Evolutionary conservation across 305 asterid genomes (phyloP).

Genomic region (Rubia balearica): DNA sequence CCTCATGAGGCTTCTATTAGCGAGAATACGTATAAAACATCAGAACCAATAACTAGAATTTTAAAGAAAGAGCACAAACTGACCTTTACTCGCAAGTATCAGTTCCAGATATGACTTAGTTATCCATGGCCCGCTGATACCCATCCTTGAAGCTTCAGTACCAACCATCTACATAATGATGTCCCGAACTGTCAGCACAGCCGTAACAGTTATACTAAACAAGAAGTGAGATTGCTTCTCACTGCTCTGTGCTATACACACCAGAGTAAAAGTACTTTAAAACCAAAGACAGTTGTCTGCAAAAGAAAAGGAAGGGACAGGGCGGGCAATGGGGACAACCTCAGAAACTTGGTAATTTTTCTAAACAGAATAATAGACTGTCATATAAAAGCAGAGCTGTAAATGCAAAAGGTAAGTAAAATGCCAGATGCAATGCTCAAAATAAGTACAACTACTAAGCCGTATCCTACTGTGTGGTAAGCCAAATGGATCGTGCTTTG

Average conservation of each 20-base stretch:
- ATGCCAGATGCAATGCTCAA: background rate
- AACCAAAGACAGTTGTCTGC: background rate
- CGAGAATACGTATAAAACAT: conserved; percentile 10
- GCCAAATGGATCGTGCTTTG: no score
- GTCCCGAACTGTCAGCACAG: background rate
- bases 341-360: background rate
- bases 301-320: background rate
- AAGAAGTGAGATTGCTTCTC: background rate
- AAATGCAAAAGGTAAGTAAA: background rate
- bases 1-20: conserved; percentile 1
- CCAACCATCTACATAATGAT: conserved; percentile 60
- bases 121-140: conserved; percentile 88
- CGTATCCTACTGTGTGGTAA: no score
- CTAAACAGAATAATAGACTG: no score
- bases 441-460: no score
- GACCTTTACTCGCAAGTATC: conserved; percentile 93
- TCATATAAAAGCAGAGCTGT: background rate
- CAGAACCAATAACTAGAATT: conserved; percentile 5
- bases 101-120: conserved; percentile 93
- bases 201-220: background rate
- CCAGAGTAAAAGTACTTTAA: background rate
- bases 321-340: background rate
- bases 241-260: background rate
- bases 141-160: conserved; percentile 82
- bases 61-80: conserved; percentile 17